Percentiles rank a stretch among this genome's conserved stretches.
phyloP scores from a whole-genome alignment of 1,284 basidiomycete species.

The Cerrena zonata region DNA sequence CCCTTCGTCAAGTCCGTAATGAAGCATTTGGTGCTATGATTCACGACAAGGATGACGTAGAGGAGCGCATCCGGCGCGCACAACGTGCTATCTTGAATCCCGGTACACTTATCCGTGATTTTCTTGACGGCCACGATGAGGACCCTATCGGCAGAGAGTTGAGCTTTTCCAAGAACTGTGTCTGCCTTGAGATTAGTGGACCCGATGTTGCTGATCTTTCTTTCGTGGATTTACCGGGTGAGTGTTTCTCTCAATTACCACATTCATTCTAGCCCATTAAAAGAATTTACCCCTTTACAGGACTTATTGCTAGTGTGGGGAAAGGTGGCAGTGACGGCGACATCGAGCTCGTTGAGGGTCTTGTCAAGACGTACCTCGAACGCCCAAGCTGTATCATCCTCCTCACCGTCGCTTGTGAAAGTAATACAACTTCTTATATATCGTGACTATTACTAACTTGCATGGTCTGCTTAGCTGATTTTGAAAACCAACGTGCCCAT shows the following conservation, averaged over 20 bases:
- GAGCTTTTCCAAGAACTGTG: slow-evolving; percentile 53
- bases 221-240: slow-evolving; percentile 48
- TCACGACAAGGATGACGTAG: slow-evolving; percentile 43
- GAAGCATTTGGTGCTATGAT: slow-evolving; percentile 49
- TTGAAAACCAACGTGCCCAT: slow-evolving; percentile 66
- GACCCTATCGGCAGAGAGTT: slow-evolving; percentile 20
- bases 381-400: slow-evolving; percentile 62
- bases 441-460: too few species aligned
- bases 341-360: slow-evolving; percentile 52
- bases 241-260: slow-evolving; percentile 6
- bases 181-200: slow-evolving; percentile 47
- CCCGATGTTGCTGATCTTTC: slow-evolving; percentile 39
- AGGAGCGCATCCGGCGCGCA: slow-evolving; percentile 59
- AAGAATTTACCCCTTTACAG: slow-evolving; percentile 22
- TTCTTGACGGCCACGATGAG: slow-evolving; percentile 37
- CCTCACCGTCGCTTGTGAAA: slow-evolving; percentile 65
- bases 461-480: slow-evolving; percentile 56
- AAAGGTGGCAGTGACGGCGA: slow-evolving; percentile 32
- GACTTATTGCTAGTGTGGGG: slow-evolving; percentile 56
- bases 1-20: slow-evolving; percentile 35
- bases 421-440: slow-evolving; percentile 44
- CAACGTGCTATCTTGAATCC: slow-evolving; percentile 67
- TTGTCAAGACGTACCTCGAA: slow-evolving; percentile 57
- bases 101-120: slow-evolving; percentile 25
- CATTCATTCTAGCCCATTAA: neutral